A percentile compares a stretch with the other conserved stretches of the same genome.
These are phyloP conservation scores for Citeromyces hawaiiensis DNA, from an alignment of 1,139 yeast species.

Conservation along the genomic window DNA sequence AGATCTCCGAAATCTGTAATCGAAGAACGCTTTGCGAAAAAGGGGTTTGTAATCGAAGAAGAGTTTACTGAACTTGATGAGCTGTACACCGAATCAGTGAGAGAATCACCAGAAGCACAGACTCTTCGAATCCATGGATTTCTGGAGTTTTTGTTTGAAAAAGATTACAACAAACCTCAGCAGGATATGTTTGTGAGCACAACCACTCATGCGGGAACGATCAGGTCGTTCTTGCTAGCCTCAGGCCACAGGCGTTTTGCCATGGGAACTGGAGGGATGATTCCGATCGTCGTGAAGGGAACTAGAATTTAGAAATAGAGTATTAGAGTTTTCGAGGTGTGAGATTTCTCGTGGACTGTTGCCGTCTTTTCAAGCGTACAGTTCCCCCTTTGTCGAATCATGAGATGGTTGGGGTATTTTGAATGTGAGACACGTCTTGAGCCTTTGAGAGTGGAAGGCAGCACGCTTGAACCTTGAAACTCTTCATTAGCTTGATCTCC, in stretches of 20 bases:
- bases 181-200: constrained; percentile 27
- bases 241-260: constrained; percentile 40
- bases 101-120: constrained; percentile 37
- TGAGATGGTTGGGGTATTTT: too few species aligned
- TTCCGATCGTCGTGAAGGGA: constrained; percentile 42
- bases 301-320: constrained; percentile 7
- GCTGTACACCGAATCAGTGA: constrained; percentile 22
- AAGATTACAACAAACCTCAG: constrained; percentile 20
- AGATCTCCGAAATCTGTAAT: constrained; percentile 30
- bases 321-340: too few species aligned
- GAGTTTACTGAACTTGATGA: constrained; percentile 36
- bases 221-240: constrained; percentile 37
- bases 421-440: too few species aligned
- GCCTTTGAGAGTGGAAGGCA: too few species aligned
- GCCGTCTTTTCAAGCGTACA: too few species aligned
- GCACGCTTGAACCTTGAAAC: too few species aligned
- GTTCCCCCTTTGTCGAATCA: too few species aligned
- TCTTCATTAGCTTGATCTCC: too few species aligned
- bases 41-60: constrained; percentile 28
- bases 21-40: constrained; percentile 19
- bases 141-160: constrained; percentile 34
- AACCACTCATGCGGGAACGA: constrained; percentile 55
- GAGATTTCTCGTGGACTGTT: too few species aligned
- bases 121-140: constrained; percentile 33
- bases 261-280: constrained; percentile 54